Percentiles rank a stretch among this genome's conserved stretches.
phyloP scores from a whole-genome alignment of 257 asterid species.

The Lycium barbarum region DNA sequence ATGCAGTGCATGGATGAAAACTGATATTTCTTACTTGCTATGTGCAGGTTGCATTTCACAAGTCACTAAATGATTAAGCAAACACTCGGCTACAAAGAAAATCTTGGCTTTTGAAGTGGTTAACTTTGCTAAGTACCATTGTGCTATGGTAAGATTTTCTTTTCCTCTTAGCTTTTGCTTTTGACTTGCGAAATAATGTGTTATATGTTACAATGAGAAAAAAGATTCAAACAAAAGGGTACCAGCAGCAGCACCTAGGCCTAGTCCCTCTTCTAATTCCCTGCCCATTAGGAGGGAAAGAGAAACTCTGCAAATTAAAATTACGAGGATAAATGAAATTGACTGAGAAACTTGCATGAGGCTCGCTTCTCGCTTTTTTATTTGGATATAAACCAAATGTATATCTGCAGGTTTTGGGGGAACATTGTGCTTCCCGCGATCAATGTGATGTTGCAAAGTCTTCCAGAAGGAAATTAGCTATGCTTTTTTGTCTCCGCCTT shows the following conservation, averaged over 20 bases:
- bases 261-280: neutral
- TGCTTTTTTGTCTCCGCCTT: neutral
- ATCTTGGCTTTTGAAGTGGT: neutral
- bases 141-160: neutral
- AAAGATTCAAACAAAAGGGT: neutral
- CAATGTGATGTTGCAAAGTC: neutral
- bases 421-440: slow-evolving; percentile 7
- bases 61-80: slow-evolving; percentile 52
- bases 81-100: neutral
- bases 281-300: neutral
- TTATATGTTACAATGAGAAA: neutral
- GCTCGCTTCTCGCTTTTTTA: neutral
- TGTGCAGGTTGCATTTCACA: slow-evolving; percentile 89
- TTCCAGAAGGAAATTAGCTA: neutral
- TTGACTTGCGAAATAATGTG: neutral
- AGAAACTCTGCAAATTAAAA: neutral
- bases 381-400: neutral
- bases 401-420: neutral
- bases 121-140: neutral
- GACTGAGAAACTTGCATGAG: neutral
- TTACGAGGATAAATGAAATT: neutral
- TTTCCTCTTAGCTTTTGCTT: neutral
- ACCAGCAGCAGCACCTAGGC: neutral
- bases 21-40: neutral
- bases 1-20: slow-evolving; percentile 8